Evolutionary conservation across 2,329 filamentous ascomycete genomes (phyloP), one percentile per base, ranked within the genome.

Genomic region (Grosmannia clavigera): DNA sequence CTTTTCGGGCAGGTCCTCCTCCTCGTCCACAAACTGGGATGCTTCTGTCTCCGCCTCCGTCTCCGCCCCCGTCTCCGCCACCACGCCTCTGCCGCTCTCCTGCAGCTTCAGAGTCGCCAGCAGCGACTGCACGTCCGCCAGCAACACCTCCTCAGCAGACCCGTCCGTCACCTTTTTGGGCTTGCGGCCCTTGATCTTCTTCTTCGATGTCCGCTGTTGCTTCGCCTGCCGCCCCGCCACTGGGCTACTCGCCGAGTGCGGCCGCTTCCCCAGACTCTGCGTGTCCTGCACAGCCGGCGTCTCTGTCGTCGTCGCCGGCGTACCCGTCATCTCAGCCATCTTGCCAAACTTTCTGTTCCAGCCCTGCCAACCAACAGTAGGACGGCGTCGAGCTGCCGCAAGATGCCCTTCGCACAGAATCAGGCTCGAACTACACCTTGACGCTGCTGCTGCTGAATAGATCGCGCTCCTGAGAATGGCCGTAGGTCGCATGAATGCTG

Each of bases 71-170:
- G 40, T 5, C 14, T 58, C 61, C 19, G 56, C 61, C 40, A 3
- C 14, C 43, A 10, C 57, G 33, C 70, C 69, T 7, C 70, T 68
- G 46, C 64, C 64, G 16, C 68, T 64, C 29, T 65, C 55, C 48
- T 57, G 38, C 7, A 65, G 66, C 61, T 70, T 74, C 38, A 80
- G 72, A 52, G 73, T 75, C 56, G 70, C 75, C 54, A 82, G 71
- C 29, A 86, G 71, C 3, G 76, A 75, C 58, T 82, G 74, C 55
- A 90, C 77, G 68, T 90, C 87, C 57, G 78, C 72, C 56, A 80
- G 74, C 54, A 90, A 75, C 55, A 90, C 82, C 67, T 90, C 84
- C 62, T 90, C 86, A 25, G 77, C 76, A 0, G 83, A 82, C 10
- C 83, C 85, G 63, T 81, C 81, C 51, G 80, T 81, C 63, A 80